Percentiles rank a stretch among this genome's conserved stretches.
Conservation (phyloP, 805 yeast species). For the Scheffersomyces lignosus region DNA sequence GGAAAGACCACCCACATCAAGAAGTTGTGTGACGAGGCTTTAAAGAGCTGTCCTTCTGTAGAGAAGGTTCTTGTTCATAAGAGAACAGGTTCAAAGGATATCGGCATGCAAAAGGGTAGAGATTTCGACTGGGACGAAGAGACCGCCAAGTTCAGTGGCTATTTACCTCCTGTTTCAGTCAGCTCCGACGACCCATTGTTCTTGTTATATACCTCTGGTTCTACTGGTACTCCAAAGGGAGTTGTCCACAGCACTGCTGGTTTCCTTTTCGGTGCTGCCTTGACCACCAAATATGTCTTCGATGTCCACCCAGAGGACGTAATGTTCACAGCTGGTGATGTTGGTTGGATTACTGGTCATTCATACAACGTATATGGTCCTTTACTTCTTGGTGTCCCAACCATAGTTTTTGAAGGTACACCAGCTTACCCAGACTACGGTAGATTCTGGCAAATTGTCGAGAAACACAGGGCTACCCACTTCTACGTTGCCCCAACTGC, state of each 20-base stretch:
- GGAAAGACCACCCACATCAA: conserved; percentile 80
- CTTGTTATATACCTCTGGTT: conserved; percentile 81
- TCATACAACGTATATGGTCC: conserved; percentile 85
- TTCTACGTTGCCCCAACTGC: conserved; percentile 88
- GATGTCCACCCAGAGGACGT: conserved; percentile 75
- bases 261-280: conserved; percentile 67
- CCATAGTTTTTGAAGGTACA: conserved; percentile 82
- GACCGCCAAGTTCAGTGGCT: conserved; percentile 61
- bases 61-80: conserved; percentile 68
- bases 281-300: conserved; percentile 74
- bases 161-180: conserved; percentile 73
- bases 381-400: conserved; percentile 69
- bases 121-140: conserved; percentile 82
- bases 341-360: conserved; percentile 92
- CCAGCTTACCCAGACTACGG: conserved; percentile 83
- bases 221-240: conserved; percentile 89
- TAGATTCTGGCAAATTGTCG: conserved; percentile 78
- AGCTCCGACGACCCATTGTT: conserved; percentile 80
- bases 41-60: conserved; percentile 64
- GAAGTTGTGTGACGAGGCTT: conserved; percentile 80
- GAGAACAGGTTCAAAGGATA: conserved; percentile 64
- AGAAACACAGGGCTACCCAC: conserved; percentile 69
- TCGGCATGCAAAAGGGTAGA: conserved; percentile 53
- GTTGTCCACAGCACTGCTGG: conserved; percentile 83
- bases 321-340: conserved; percentile 85